Base-by-base conservation (phyloP, 2,329 filamentous ascomycete species). In the Xylariaceae sp. region DNA sequence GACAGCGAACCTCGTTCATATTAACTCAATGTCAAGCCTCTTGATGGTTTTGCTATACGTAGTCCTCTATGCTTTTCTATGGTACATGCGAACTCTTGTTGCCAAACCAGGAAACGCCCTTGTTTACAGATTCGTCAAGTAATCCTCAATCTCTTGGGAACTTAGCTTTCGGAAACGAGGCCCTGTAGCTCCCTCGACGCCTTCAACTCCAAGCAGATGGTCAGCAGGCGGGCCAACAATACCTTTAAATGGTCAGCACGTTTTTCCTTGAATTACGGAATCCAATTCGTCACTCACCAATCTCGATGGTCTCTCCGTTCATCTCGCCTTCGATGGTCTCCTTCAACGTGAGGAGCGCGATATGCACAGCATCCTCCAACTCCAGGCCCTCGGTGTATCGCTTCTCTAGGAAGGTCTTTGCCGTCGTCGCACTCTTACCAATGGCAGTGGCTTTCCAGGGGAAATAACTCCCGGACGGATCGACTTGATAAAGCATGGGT, bases 371-470 rank as follows among this genome's bases (percentile, higher is more conserved):
- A 76, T 99, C 95, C 78, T 99, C 95, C 62, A 99, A 81, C 82
- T 99, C 95, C 71, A 99, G 79, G 41, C 93, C 93, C 73, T 99
- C 95, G 3, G 93, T 97, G 79, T 98, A 99, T 77, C 95, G 84
- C 88, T 99, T 99, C 84, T 99, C 95, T 73, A 99, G 78, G 80
- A 99, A 99, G 0, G 95, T 99, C 86, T 99, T 99, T 53, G 95
- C 95, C 70, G 92, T 96, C 41, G 95, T 96, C 50, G 95, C 95
- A 72, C 93, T 96, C 86, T 99, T 99, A 71, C 95, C 95, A 71
- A 99, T 99, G 50, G 95, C 95, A 47, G 95, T 99, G 42, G 95
- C 95, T 82, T 99, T 99, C 95, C 95, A 99, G 3, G 95, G 95
- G 75, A 97, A 99, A 75, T 99, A 99, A 75, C 91, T 96, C 66